Base-by-base conservation (phyloP, 768 basidiomycete genomes). In the Tulasnella sp. region DNA sequence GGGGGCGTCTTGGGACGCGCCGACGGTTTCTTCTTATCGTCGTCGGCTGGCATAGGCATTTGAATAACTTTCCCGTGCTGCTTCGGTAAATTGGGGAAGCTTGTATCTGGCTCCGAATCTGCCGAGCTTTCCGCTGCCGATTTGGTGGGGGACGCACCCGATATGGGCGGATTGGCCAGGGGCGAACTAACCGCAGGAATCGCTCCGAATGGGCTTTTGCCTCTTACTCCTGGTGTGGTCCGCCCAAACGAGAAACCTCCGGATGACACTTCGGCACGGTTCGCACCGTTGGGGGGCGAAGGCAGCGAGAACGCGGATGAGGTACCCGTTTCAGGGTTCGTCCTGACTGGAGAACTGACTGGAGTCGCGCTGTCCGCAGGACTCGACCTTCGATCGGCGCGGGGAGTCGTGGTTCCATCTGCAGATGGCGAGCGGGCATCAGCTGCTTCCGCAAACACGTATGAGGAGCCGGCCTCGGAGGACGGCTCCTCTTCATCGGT, bases 251-350 rank as follows among this genome's bases (percentile, higher is more conserved):
- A 79, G 22, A 72, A 46, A 58, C 81, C 74, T 28, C 79, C 48
- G 37, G 76, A 31, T 31, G 80, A 75, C 11, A 77, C 60, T 24
- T 78, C 22, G 14, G 82, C 14, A 74, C 77, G n/a, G 24, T 77
- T 60, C 7, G 76, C 24, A 0, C 77, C 78, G 2, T 75, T 69
- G 11, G 83, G 79, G 1, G 80, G 74, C 76, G 83, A 83, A 1
- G 84, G 83, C 87, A 82, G 18, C 89, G 82, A 0, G 91, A 89
- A 4, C 91, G 89, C 58, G 44, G 48, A 75, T 60, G 46, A 60
- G 22, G 44, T 9, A 37, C 22, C 73, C 3, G 31, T 73, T 14
- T 40, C 42, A 22, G 79, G 46, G 18, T 40, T 46, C 44, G 60
- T 64, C n/a, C 77, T 37, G 22, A 42, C 77, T 60, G 89, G 83